A percentile compares a stretch with the other conserved stretches of the same genome.
phyloP scores from a whole-genome alignment of 169 alveolate genomes.

The Plasmodium ovale region DNA sequence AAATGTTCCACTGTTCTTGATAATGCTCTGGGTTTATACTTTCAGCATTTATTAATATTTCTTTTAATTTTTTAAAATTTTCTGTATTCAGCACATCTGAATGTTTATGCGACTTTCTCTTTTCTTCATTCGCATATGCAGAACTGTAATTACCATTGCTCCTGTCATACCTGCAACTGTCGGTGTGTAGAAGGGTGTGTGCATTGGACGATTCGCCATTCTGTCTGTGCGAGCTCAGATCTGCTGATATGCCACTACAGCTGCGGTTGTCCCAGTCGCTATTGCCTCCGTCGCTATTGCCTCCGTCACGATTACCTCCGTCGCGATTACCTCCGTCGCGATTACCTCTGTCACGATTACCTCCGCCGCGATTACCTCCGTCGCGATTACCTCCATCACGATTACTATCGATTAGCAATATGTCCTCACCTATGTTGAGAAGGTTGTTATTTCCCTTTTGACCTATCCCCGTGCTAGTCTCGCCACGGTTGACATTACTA shows the following conservation, averaged over 20 bases:
- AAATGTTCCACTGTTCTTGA: constrained; percentile 73
- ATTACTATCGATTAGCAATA: constrained; percentile 9
- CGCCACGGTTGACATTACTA: not conserved
- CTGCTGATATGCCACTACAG: not conserved
- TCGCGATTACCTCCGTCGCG: not conserved
- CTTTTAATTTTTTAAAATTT: constrained; percentile 49
- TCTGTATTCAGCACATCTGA: not conserved
- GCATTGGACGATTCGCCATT: not conserved
- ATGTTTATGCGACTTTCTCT: constrained; percentile 21
- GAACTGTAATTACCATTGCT: not conserved
- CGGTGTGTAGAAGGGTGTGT: not conserved
- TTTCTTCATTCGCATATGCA: too few species aligned
- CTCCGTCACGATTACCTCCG: too few species aligned
- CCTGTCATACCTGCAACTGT: not conserved
- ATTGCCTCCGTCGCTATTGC: not conserved
- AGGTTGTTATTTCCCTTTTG: constrained; percentile 8
- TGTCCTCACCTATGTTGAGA: constrained; percentile 40
- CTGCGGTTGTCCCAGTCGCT: not conserved
- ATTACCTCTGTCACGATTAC: not conserved
- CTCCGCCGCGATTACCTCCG: not conserved
- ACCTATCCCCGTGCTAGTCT: not conserved
- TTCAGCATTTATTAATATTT: constrained; percentile 62
- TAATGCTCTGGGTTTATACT: constrained; percentile 67
- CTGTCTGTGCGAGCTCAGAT: not conserved
- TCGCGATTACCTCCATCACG: not conserved